Evolutionary conservation across 345 rosid genomes (phyloP), one percentile per base, ranked within the genome.

Genomic region (Brassica rapa): DNA sequence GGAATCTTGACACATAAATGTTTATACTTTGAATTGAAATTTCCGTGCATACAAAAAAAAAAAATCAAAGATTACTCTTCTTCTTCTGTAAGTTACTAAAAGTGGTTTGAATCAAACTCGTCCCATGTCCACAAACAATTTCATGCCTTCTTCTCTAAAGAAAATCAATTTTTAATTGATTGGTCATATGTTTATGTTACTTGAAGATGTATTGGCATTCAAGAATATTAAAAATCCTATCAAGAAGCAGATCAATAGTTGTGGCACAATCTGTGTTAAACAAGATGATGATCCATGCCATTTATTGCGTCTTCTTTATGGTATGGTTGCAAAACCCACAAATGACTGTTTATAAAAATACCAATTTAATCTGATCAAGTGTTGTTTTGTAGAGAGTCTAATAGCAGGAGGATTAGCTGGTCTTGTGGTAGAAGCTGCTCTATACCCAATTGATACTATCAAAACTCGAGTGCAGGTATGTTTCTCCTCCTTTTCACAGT

Each of bases 361-460:
- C 14, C 10, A 4, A 8, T 7, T 8, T 35, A 5, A n/a, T 53
- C 14, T 49, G 37, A 19, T 53, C 16, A 49, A 5, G 10, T 35
- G 3, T 6, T 76, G 14, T 51, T 57, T 82, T 82, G 72, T 83
- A 93, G 97, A 89, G 85, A 87, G 88, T 33, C 72, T 86, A 64
- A 59, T 91, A 57, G 89, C 97, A 30, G 98, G 97, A 76, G 95
- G 93, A 39, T 63, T 87, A 21, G 93, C 95, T 76, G 98, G 98
- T 71, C 88, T 89, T 76, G 82, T 88, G 43, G 98, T 89, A 7
- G 97, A 93, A 83, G 88, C 98, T 15, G 88, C 89, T 66, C 75
- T 93, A 53, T 93, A 93, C 80, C 97, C 98, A 49, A 84, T 93
- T 73, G 98, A 93, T 85, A 93, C 98, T 2, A 88, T 91, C 65